phyloP scores from a whole-genome alignment of 257 asterid species.

The Solanum peruvianum region DNA sequence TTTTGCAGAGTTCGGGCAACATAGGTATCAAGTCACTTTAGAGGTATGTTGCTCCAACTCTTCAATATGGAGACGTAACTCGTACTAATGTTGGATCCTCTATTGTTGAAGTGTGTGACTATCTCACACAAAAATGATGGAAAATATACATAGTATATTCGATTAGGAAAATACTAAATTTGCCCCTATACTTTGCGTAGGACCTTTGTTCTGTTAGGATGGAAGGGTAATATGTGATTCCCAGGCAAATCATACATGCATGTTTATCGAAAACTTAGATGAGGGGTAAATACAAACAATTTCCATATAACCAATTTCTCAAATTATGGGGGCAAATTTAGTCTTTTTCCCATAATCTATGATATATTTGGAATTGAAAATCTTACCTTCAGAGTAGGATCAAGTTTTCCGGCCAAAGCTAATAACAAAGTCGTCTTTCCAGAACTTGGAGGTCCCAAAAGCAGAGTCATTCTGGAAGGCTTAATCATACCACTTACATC shows the following conservation, averaged over 20 bases:
- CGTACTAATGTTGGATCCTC: no score
- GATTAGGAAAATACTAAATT: background rate
- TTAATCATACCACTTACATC: constrained; percentile 57
- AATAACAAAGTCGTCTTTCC: constrained; percentile 22
- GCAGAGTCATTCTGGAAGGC: constrained; percentile 29
- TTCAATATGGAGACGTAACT: no score
- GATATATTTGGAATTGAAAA: background rate
- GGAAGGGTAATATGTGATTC: background rate
- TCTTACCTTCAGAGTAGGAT: constrained; percentile 28
- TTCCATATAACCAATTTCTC: background rate
- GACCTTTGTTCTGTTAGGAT: background rate
- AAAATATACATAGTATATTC: no score
- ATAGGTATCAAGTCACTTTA: no score
- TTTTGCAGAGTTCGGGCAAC: no score
- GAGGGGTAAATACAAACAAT: background rate
- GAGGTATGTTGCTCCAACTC: no score
- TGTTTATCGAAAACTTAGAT: background rate
- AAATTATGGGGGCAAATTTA: background rate
- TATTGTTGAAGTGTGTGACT: no score
- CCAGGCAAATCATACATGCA: background rate
- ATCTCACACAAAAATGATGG: background rate
- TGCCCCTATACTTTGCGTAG: background rate
- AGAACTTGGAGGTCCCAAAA: constrained; percentile 1
- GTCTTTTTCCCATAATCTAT: background rate
- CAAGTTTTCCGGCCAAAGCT: constrained; percentile 66